Evolutionary conservation across 1,284 basidiomycete species (phyloP).

Genomic region (Sanguinoderma infundibulare): DNA sequence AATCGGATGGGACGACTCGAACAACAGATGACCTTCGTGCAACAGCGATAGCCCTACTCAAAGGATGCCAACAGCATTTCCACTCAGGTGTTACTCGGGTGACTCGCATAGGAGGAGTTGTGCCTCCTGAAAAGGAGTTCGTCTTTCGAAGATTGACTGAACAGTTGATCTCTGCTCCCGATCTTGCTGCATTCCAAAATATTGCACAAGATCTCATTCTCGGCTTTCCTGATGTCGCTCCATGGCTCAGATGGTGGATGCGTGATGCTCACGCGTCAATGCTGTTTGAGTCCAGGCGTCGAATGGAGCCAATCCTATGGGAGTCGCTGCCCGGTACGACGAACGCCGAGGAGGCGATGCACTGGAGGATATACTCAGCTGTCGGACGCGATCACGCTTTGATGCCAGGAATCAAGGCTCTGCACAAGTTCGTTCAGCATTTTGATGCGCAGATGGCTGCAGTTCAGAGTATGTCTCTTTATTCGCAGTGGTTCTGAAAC

Average conservation of each 20-base stretch:
- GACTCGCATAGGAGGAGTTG: background rate
- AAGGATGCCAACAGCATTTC: background rate
- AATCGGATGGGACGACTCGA: too few relatives aligned
- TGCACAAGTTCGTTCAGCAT: too few relatives aligned
- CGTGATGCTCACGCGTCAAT: background rate
- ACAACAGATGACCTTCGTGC: background rate
- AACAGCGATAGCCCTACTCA: background rate
- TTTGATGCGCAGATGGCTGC: too few relatives aligned
- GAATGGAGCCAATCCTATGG: background rate
- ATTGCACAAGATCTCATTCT: background rate
- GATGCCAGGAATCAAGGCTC: too few relatives aligned
- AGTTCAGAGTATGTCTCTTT: too few relatives aligned
- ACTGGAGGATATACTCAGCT: background rate
- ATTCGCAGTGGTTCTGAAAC: too few relatives aligned
- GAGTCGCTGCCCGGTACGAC: background rate
- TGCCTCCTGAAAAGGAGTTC: background rate
- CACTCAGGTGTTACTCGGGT: background rate
- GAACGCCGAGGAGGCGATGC: background rate
- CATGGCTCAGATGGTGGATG: background rate
- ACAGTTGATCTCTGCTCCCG: background rate
- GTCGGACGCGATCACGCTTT: background rate
- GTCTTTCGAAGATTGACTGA: background rate
- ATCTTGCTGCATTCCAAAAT: background rate
- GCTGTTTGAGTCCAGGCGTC: background rate
- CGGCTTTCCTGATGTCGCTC: background rate